Percentiles rank a stretch among this genome's conserved stretches.
Conservation (phyloP, 2,329 filamentous ascomycete species). For the Neonectria faginata region DNA sequence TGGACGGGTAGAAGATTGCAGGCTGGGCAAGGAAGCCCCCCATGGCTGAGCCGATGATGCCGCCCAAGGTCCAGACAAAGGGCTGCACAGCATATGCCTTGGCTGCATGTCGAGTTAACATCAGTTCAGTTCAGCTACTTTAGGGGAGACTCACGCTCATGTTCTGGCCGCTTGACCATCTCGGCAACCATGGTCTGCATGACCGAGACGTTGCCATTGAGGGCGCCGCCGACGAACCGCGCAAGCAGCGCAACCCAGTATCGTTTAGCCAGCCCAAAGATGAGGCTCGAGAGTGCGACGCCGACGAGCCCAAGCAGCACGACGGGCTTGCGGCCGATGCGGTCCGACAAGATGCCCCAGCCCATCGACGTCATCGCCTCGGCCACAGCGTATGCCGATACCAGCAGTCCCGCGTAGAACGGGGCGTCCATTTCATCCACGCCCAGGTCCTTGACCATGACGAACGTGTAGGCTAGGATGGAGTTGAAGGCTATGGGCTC, state of each 20-base stretch:
- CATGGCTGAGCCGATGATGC: conserved; percentile 86
- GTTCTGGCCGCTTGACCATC: conserved; percentile 89
- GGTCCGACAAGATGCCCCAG: conserved; percentile 65
- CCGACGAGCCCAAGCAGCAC: conserved; percentile 80
- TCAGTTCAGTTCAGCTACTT: no score
- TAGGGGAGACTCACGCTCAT: conserved; percentile 64
- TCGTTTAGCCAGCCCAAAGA: conserved; percentile 84
- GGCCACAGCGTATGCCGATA: conserved; percentile 86
- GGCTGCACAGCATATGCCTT: conserved; percentile 88
- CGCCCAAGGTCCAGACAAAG: conserved; percentile 88
- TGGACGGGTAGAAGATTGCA: conserved; percentile 75
- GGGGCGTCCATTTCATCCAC: conserved; percentile 78
- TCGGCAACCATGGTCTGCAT: conserved; percentile 92
- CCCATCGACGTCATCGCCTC: conserved; percentile 86
- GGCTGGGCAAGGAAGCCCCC: conserved; percentile 79
- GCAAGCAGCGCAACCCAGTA: conserved; percentile 84
- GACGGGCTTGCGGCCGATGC: conserved; percentile 75
- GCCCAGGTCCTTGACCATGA: conserved; percentile 85
- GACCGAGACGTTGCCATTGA: conserved; percentile 91
- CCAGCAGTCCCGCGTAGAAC: conserved; percentile 86
- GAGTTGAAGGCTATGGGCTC: conserved; percentile 95
- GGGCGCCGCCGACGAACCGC: conserved; percentile 84
- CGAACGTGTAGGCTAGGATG: conserved; percentile 88
- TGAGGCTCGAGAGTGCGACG: conserved; percentile 80
- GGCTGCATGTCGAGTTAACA: conserved; percentile 26